Conservation (phyloP, 2,329 filamentous ascomycete species). For the Capronia americana region DNA sequence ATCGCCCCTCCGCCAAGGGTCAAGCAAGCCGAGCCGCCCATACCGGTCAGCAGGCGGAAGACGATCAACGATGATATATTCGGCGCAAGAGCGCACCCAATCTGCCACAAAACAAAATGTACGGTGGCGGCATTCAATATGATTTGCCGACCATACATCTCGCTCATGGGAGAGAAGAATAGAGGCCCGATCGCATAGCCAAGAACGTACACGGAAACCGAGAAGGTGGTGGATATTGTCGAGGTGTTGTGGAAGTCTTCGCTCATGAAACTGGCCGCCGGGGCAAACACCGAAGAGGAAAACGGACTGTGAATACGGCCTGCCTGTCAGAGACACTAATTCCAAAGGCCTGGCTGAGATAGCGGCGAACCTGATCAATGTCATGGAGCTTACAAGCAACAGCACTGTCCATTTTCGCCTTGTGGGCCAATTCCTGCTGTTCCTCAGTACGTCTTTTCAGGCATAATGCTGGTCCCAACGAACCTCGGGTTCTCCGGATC, state of each 20-base stretch:
- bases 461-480: not conserved
- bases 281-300: slow-evolving; percentile 68
- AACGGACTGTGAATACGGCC: slow-evolving; percentile 45
- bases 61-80: slow-evolving; percentile 81
- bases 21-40: slow-evolving; percentile 64
- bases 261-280: slow-evolving; percentile 68
- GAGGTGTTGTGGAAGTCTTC: slow-evolving; percentile 63
- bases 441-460: not conserved
- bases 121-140: slow-evolving; percentile 10
- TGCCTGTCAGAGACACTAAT: not conserved
- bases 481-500: slow-evolving; percentile 43
- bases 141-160: slow-evolving; percentile 64
- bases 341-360: not conserved
- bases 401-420: slow-evolving; percentile 39
- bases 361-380: slow-evolving; percentile 5
- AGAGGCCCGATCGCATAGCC: slow-evolving; percentile 65
- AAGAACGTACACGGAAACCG: slow-evolving; percentile 64
- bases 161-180: slow-evolving; percentile 75
- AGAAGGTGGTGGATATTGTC: slow-evolving; percentile 64
- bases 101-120: slow-evolving; percentile 22
- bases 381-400: slow-evolving; percentile 30
- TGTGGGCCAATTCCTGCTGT: slow-evolving; percentile 40
- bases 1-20: slow-evolving; percentile 75
- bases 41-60: slow-evolving; percentile 70
- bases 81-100: slow-evolving; percentile 59